A percentile compares a stretch with the other conserved stretches of the same genome.
Conservation (phyloP, 2,329 filamentous ascomycete species). For the Colletotrichum sp. region DNA sequence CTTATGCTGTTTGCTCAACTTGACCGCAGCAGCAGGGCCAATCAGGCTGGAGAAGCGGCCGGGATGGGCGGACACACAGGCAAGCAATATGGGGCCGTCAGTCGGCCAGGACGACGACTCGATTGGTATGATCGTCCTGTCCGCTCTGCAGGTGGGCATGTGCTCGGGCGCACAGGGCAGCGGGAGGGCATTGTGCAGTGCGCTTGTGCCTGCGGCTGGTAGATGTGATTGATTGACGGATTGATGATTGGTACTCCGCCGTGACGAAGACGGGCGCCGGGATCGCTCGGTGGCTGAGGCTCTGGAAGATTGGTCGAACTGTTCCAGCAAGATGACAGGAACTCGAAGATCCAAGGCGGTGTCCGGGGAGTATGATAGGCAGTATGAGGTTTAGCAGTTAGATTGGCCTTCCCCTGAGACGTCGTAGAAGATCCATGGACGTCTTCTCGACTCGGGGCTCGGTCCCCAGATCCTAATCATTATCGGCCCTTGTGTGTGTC, state of each 20-base stretch:
- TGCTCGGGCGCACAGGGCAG: slow-evolving; percentile 15
- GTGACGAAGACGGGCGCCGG: neutral
- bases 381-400: neutral
- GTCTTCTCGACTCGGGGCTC: neutral
- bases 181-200: slow-evolving; percentile 3
- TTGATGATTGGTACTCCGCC: neutral
- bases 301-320: slow-evolving; percentile 2
- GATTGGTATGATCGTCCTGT: slow-evolving; percentile 12
- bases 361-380: neutral
- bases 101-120: neutral
- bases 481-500: slow-evolving; percentile 1
- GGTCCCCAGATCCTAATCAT: neutral
- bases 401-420: slow-evolving; percentile 1
- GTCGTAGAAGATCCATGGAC: neutral
- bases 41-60: neutral
- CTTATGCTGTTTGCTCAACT: slow-evolving; percentile 6
- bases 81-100: neutral
- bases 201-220: neutral
- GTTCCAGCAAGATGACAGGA: neutral
- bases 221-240: neutral
- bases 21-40: neutral
- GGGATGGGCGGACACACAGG: neutral
- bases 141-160: slow-evolving; percentile 3
- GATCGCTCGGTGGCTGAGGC: neutral
- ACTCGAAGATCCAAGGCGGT: neutral